Conservation (phyloP, 139 green algal species). For the Chlamydomonas sp. region DNA sequence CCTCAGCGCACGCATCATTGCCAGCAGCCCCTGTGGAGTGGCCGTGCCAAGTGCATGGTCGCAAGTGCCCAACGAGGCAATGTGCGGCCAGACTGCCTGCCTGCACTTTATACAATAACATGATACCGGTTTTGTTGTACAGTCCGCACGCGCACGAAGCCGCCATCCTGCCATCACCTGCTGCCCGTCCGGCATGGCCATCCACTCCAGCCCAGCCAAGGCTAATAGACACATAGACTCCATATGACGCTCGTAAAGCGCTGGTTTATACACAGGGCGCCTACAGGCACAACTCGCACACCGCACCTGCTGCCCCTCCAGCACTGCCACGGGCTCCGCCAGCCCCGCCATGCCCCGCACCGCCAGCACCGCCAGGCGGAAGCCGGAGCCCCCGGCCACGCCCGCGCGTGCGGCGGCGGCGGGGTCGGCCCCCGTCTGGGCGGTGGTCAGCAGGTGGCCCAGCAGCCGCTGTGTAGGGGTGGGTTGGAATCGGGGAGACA, state of each 20-base stretch:
- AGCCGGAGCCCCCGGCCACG: background rate
- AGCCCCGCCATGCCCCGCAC: background rate
- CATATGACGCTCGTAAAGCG: background rate
- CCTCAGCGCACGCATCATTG: no score
- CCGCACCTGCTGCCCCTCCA: constrained; percentile 11
- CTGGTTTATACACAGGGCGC: no score
- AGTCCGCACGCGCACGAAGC: no score
- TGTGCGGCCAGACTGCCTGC: no score
- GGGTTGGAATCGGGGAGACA: background rate
- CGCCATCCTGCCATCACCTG: no score
- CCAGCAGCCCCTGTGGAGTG: no score
- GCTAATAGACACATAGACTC: background rate
- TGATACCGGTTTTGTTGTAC: no score
- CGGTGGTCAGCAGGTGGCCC: background rate
- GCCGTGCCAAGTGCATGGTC: no score
- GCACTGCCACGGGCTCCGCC: constrained; percentile 15
- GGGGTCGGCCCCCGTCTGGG: background rate
- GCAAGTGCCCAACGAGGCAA: no score
- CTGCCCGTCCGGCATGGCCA: no score
- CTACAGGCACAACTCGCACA: background rate
- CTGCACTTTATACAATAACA: no score
- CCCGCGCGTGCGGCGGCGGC: background rate
- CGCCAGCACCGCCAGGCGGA: background rate
- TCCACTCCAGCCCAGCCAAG: no score
- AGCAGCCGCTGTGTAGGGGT: background rate